Base-by-base conservation (phyloP, 345 rosid species). In the Eucalyptus polyanthemos region DNA sequence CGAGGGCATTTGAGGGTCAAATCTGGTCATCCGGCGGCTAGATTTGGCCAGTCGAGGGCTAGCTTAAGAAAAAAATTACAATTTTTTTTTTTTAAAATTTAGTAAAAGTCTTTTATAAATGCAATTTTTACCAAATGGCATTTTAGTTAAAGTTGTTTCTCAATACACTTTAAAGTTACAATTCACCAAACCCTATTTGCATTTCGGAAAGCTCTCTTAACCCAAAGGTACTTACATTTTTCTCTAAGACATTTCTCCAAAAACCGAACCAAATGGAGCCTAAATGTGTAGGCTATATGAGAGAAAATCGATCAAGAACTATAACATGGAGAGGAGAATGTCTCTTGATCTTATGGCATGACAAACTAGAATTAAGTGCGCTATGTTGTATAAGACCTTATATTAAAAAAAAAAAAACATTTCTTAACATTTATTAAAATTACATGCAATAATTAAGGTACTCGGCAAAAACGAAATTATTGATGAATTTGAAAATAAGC, bases 41-140 rank as follows among this genome's bases (percentile, higher is more conserved):
- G 0, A 50, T 50, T 50, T 50, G 53, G 53, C 3, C 1, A 0
- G 3, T 50, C 0, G 51, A 0, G 6, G 53, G 17, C 0, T 50
- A 1, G 53, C 19, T 50, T 50, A 50, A 50, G 2, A 50, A 50
- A 5, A 14, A 50, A 50, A 14, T 6, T 15, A 15, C 8, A 50
- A 13, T 14, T 50, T 50, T 14, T 14, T 50, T 50, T 14, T 4
- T 34, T 34, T n/a, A n/a, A n/a, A 14, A 50, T 6, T 50, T 50
- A 14, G 17, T 50, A 50, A 50, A 50, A 14, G 17, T 5, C 1
- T 14, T 50, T 50, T 14, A 50, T 1, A 50, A 50, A 50, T 50
- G 53, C 7, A 50, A 50, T 50, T 50, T 50, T 50, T 50, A 50
- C 2, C 51, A 14, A 50, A 50, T 50, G 51, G 0, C 5, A 50